These are phyloP conservation scores for Malassezia japonica DNA, from an alignment of 1,284 basidiomycete species.

Conservation along the genomic window DNA sequence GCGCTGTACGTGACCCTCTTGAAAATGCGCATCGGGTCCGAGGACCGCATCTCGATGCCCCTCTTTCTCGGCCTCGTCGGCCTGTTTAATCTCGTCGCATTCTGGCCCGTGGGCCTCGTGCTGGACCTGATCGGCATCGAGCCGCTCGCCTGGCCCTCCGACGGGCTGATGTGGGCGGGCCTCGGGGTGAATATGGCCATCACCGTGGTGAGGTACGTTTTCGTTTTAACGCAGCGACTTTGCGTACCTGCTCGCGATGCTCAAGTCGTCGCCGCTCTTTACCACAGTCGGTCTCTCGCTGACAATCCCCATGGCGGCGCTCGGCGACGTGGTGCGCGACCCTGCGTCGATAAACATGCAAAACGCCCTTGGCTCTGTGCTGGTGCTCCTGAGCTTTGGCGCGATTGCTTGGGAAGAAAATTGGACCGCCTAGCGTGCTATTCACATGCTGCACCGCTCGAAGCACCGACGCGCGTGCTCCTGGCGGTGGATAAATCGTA, in stretches of 20 bases:
- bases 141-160: conserved; percentile 63
- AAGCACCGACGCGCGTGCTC: conserved; percentile 17
- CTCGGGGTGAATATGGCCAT: conserved; percentile 69
- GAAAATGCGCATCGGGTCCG: conserved; percentile 57
- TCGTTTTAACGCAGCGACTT: conserved; percentile 49
- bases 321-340: conserved; percentile 65
- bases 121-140: conserved; percentile 71
- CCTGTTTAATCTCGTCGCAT: conserved; percentile 69
- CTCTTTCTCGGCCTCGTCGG: conserved; percentile 62
- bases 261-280: conserved; percentile 79
- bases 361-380: conserved; percentile 25
- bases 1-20: conserved; percentile 83
- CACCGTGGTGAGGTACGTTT: conserved; percentile 47
- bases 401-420: conserved; percentile 19
- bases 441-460: background rate
- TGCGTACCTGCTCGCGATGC: conserved; percentile 60
- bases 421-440: background rate
- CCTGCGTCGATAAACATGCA: conserved; percentile 28
- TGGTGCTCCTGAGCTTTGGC: conserved; percentile 25
- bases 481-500: conserved; percentile 28
- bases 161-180: conserved; percentile 57
- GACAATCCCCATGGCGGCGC: conserved; percentile 81
- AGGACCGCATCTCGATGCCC: conserved; percentile 37
- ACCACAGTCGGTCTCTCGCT: conserved; percentile 86
- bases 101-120: conserved; percentile 72